Evolutionary conservation across 2,329 filamentous ascomycete species (phyloP).

Genomic region (Blumeria graminis): DNA sequence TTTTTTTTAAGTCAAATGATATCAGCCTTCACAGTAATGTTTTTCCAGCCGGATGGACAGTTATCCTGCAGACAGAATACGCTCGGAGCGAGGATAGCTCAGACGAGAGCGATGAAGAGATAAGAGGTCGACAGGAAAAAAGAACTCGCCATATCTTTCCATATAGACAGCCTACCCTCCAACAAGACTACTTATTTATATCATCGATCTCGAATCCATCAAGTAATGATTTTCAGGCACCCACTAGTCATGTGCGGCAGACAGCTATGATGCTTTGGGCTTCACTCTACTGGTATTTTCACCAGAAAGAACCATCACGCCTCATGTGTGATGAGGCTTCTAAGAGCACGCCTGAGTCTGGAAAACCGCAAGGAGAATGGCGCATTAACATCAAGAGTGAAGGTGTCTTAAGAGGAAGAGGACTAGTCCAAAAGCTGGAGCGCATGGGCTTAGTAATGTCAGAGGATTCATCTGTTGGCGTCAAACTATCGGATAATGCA

Average conservation of each 20-base stretch:
- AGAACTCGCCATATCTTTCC: conserved; percentile 26
- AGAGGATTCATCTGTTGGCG: conserved; percentile 51
- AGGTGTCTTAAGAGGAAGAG: conserved; percentile 62
- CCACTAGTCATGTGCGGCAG: conserved; percentile 60
- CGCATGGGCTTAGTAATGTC: conserved; percentile 69
- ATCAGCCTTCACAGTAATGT: conserved; percentile 41
- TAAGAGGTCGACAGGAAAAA: conserved; percentile 10
- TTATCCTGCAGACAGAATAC: conserved; percentile 51
- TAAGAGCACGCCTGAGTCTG: conserved; percentile 38
- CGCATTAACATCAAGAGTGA: conserved; percentile 61
- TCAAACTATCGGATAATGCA: conserved; percentile 33
- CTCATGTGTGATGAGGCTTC: conserved; percentile 38
- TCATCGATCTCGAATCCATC: conserved; percentile 75
- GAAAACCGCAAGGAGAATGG: conserved; percentile 68
- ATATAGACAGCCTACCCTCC: conserved; percentile 53
- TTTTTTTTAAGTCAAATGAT: conserved; percentile 70
- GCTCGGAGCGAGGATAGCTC: conserved; percentile 5
- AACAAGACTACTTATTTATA: conserved; percentile 66
- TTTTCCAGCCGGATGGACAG: conserved; percentile 74
- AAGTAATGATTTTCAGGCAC: conserved; percentile 53
- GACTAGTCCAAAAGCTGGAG: conserved; percentile 73
- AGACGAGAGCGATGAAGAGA: conserved; percentile 11
- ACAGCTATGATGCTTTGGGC: conserved; percentile 95
- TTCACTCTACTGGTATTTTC: conserved; percentile 92
- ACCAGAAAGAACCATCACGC: conserved; percentile 50